A percentile compares a stretch with the other conserved stretches of the same genome.
These are phyloP conservation scores for Scheffersomyces amazonensis DNA, from an alignment of 805 yeast genomes.

Conservation along the genomic window DNA sequence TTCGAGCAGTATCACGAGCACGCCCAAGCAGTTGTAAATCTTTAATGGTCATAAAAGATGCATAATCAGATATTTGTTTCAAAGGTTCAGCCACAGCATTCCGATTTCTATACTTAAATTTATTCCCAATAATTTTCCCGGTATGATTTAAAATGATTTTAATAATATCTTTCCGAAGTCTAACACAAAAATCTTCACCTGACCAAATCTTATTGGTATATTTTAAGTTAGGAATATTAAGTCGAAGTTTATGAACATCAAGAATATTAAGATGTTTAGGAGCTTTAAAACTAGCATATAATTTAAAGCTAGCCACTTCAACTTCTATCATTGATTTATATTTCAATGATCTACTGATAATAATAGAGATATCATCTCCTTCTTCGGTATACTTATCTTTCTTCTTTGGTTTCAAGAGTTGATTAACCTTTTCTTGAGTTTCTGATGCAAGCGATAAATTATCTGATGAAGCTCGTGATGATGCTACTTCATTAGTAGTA, in stretches of 20 bases:
- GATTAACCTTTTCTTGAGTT: background rate
- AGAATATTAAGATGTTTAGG: conserved; percentile 65
- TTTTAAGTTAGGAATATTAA: conserved; percentile 60
- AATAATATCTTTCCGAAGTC: conserved; percentile 60
- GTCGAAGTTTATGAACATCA: conserved; percentile 71
- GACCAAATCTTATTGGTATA: conserved; percentile 54
- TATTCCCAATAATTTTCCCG: conserved; percentile 78
- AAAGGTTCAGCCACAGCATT: conserved; percentile 25
- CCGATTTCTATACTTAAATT: conserved; percentile 46
- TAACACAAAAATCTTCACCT: conserved; percentile 59
- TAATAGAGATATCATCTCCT: conserved; percentile 32
- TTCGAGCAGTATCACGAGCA: conserved; percentile 15
- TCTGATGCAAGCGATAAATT: background rate
- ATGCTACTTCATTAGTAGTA: conserved; percentile 1
- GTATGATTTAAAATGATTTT: conserved; percentile 60
- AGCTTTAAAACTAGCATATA: conserved; percentile 76
- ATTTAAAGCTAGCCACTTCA: conserved; percentile 27
- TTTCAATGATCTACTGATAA: conserved; percentile 41
- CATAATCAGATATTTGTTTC: conserved; percentile 39
- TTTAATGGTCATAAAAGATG: conserved; percentile 32
- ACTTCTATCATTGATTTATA: conserved; percentile 39
- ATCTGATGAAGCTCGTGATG: background rate
- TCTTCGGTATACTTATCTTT: conserved; percentile 7
- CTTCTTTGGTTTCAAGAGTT: conserved; percentile 1
- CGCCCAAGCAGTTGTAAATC: conserved; percentile 36